Base-by-base conservation (phyloP, 495 filamentous ascomycete species). In the Aspergillus ostianus region DNA sequence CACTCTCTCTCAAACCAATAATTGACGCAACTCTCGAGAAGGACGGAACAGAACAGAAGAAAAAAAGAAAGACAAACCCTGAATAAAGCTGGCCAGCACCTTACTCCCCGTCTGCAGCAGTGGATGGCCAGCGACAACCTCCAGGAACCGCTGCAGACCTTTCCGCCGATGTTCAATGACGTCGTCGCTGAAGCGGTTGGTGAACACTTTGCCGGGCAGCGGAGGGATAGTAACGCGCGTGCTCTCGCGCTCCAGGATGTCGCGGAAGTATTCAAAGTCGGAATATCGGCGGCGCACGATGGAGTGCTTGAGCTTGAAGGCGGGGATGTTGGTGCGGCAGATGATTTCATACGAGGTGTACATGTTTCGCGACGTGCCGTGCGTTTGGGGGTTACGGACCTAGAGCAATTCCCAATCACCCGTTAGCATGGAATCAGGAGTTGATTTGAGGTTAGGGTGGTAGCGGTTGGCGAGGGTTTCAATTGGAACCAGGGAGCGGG, bases 331-430 rank as follows among this genome's bases (percentile, higher is more conserved):
- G 74, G 94, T 98, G 47, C 90, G 87, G 80, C 93, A 96, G 60
- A 94, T 79, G 65, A 98, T 96, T 76, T 97, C 93, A 78, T 98
- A 98, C 77, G 93, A 92, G 50, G 94, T 98, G 80, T 97, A 97
- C 93, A 97, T 97, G 77, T 87, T 87, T 50, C 93, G 88, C 53
- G 93, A 93, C 62, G 92, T 90, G 67, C 93, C 93, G 67, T 96
- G 94, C 21, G 94, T 98, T 75, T 92, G 92, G 17, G 94, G 94
- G 68, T 95, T 94, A 67, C 89, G 88, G 67, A 98, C 92, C 93
- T 97, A 55, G n/a, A 52, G 57, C 41, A 9, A 21, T 55, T 23
- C 57, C 47, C 58, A 23, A 53, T 59, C 20, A 10, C 21, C 44
- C 41, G 26, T 64, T 53, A 64, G 64, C 54, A 47, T 47, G 19